phyloP scores from a whole-genome alignment of 805 yeast species.

The Zygosaccharomyces pseudorouxii region DNA sequence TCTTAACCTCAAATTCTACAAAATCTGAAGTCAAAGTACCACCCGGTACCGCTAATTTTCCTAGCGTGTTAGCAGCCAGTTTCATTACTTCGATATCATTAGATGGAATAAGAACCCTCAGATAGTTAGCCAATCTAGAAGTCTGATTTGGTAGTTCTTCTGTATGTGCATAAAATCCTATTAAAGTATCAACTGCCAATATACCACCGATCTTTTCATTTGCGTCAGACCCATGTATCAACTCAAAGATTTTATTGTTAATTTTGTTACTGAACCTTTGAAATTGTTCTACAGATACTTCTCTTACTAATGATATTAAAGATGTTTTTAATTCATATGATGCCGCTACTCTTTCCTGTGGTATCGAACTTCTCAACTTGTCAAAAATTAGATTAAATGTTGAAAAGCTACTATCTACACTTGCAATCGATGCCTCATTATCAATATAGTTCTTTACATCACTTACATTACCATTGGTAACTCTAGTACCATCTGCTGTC shows the following conservation, averaged over 20 bases:
- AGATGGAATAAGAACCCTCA: conserved; percentile 73
- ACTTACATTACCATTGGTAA: conserved; percentile 13
- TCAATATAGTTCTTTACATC: conserved; percentile 21
- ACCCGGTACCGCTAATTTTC: conserved; percentile 84
- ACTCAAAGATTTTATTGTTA: conserved; percentile 80
- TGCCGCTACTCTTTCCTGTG: conserved; percentile 42
- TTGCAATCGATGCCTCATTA: conserved; percentile 20
- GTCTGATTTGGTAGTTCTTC: conserved; percentile 86
- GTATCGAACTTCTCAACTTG: conserved; percentile 35
- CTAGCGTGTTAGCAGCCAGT: conserved; percentile 80
- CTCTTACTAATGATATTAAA: conserved; percentile 70
- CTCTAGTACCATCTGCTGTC: conserved; percentile 16
- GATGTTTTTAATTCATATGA: conserved; percentile 69
- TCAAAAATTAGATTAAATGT: conserved; percentile 38
- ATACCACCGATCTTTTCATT: conserved; percentile 83
- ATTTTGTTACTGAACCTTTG: conserved; percentile 78
- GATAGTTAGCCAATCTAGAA: conserved; percentile 84
- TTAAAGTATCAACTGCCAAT: conserved; percentile 81
- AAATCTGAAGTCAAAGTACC: conserved; percentile 87
- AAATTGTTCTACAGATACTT: conserved; percentile 75
- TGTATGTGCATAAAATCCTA: conserved; percentile 75
- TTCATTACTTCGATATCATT: conserved; percentile 81
- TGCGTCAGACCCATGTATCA: conserved; percentile 69
- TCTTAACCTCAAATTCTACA: conserved; percentile 86
- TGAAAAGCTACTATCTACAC: conserved; percentile 27